A percentile compares a stretch with the other conserved stretches of the same genome.
phyloP scores from a whole-genome alignment of 202 grass and related monocot genomes.

The Schoenoplectus tabernaemontani region DNA sequence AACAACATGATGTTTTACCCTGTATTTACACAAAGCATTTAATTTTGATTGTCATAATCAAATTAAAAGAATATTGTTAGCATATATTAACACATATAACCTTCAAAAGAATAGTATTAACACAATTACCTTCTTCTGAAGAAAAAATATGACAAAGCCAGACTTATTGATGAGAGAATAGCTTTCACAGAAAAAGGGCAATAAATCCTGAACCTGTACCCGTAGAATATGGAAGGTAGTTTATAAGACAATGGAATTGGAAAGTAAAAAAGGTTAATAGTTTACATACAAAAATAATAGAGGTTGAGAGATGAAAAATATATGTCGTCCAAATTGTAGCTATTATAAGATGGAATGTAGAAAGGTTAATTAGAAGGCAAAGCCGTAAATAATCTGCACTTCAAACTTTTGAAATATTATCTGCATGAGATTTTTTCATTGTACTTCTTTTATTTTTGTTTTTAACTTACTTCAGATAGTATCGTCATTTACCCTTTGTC shows the following conservation, averaged over 20 bases:
- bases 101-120: too few relatives aligned
- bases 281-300: too few relatives aligned
- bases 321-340: neutral
- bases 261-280: conserved; percentile 3
- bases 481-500: conserved; percentile 12
- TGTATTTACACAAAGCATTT: too few relatives aligned
- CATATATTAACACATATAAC: too few relatives aligned
- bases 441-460: neutral
- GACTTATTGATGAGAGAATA: too few relatives aligned
- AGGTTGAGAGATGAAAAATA: too few relatives aligned
- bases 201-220: neutral
- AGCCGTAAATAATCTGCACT: neutral
- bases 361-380: neutral
- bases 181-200: too few relatives aligned
- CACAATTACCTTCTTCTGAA: too few relatives aligned
- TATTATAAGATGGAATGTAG: neutral
- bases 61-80: too few relatives aligned
- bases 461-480: neutral
- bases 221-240: conserved; percentile 2
- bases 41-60: too few relatives aligned
- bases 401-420: neutral
- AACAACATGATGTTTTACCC: too few relatives aligned
- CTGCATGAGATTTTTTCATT: neutral
- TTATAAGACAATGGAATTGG: neutral
- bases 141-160: too few relatives aligned